A percentile compares a stretch with the other conserved stretches of the same genome.
Conservation (phyloP, 352 stramenopile genomes). For the Sclerospora graminicola region DNA sequence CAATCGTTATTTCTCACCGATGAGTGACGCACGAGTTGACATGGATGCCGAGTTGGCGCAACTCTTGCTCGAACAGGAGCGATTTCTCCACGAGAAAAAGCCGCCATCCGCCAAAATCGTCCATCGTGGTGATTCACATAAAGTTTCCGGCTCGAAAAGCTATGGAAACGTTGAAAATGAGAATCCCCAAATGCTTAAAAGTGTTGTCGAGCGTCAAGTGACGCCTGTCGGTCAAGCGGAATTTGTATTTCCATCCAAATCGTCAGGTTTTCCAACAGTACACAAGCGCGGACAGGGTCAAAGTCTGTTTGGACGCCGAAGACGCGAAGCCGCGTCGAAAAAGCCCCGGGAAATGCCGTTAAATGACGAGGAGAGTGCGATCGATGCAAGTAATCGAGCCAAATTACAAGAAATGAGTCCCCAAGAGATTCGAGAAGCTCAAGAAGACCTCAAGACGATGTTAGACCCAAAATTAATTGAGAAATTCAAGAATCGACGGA, state of each 20-base stretch:
- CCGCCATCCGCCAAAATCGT: constrained; percentile 47
- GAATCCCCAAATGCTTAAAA: constrained; percentile 33
- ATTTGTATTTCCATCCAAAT: constrained; percentile 22
- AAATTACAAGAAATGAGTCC: constrained; percentile 52
- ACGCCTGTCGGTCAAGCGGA: constrained; percentile 25
- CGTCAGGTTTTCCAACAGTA: constrained; percentile 51
- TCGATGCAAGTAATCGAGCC: constrained; percentile 47
- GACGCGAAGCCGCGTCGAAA: constrained; percentile 9
- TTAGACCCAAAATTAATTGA: constrained; percentile 54
- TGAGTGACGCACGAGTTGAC: constrained; percentile 21
- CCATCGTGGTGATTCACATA: constrained; percentile 6
- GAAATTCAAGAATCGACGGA: constrained; percentile 43
- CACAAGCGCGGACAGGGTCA: constrained; percentile 28
- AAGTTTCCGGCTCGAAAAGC: constrained; percentile 3
- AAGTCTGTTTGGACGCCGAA: constrained; percentile 61
- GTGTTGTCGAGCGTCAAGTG: constrained; percentile 57
- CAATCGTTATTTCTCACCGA: no score
- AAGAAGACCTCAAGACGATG: constrained; percentile 48
- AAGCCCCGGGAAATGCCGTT: constrained; percentile 5
- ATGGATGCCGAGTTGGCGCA: constrained; percentile 70
- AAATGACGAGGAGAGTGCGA: constrained; percentile 33
- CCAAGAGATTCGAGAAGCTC: constrained; percentile 56
- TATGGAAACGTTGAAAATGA: constrained; percentile 5
- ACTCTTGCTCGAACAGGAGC: constrained; percentile 74
- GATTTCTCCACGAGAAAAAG: constrained; percentile 55